These are phyloP conservation scores for Sclerospora graminicola DNA, from an alignment of 352 stramenopile genomes.

Conservation along the genomic window DNA sequence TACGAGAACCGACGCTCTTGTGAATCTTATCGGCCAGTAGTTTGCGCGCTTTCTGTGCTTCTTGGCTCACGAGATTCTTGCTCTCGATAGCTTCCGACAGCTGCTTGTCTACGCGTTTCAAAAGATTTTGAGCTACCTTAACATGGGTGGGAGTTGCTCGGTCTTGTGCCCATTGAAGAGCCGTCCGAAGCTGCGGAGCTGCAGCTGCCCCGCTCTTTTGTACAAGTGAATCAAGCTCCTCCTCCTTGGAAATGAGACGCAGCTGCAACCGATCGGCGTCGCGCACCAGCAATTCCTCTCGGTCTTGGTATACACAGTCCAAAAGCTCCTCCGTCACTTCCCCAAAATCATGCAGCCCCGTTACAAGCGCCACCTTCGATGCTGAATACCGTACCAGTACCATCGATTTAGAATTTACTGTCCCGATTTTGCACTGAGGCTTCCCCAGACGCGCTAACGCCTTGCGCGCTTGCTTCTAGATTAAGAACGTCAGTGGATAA, in stretches of 20 bases:
- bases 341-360: slow-evolving; percentile 64
- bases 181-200: slow-evolving; percentile 30
- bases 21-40: slow-evolving; percentile 49
- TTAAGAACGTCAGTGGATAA: too few species aligned
- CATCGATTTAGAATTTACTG: too few species aligned
- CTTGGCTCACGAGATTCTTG: slow-evolving; percentile 26
- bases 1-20: slow-evolving; percentile 52
- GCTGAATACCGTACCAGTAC: slow-evolving; percentile 49
- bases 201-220: slow-evolving; percentile 29
- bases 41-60: slow-evolving; percentile 30
- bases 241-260: slow-evolving; percentile 42
- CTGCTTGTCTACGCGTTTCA: slow-evolving; percentile 30
- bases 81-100: slow-evolving; percentile 31
- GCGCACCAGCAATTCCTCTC: slow-evolving; percentile 31
- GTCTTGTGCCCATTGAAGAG: slow-evolving; percentile 39
- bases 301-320: slow-evolving; percentile 57
- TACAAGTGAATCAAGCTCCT: slow-evolving; percentile 45
- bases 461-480: too few species aligned
- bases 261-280: slow-evolving; percentile 39
- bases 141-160: slow-evolving; percentile 18
- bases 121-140: slow-evolving; percentile 21
- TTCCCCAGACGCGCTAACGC: too few species aligned
- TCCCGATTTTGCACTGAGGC: too few species aligned
- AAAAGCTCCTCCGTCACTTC: slow-evolving; percentile 33
- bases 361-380: slow-evolving; percentile 57